phyloP scores from a whole-genome alignment of 306 rosid species.

The Fagus crenata region DNA sequence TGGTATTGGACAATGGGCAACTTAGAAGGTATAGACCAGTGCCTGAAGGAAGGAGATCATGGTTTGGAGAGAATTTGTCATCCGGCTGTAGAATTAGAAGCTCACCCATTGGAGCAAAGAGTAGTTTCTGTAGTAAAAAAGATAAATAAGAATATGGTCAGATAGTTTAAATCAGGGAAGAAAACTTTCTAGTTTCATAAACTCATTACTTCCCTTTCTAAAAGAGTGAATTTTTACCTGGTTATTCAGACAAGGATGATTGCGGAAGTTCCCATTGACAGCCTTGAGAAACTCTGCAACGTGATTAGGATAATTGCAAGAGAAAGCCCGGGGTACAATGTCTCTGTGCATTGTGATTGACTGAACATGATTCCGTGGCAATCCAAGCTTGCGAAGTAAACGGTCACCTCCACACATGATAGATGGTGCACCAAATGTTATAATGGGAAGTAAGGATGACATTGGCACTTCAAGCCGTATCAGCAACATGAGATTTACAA shows the following conservation, averaged over 20 bases:
- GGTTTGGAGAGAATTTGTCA: constrained; percentile 81
- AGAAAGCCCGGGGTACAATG: constrained; percentile 93
- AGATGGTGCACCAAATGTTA: constrained; percentile 91
- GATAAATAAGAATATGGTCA: constrained; percentile 18
- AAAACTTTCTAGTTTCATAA: background rate
- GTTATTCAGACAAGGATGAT: constrained; percentile 80
- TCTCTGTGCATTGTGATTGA: constrained; percentile 87
- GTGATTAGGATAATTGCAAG: constrained; percentile 87
- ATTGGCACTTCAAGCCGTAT: constrained; percentile 67
- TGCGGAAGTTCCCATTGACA: constrained; percentile 72
- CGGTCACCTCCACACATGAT: constrained; percentile 91
- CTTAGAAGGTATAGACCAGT: constrained; percentile 72
- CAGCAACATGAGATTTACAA: constrained; percentile 85
- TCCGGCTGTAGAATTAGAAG: constrained; percentile 89
- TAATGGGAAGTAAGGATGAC: constrained; percentile 83
- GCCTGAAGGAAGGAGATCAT: constrained; percentile 82
- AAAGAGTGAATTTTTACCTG: constrained; percentile 49
- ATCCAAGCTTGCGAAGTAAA: constrained; percentile 68
- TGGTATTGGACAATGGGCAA: constrained; percentile 47
- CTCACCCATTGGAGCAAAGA: constrained; percentile 89
- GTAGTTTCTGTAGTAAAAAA: constrained; percentile 52
- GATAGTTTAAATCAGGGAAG: constrained; percentile 12
- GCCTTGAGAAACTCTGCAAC: constrained; percentile 86
- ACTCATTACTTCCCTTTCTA: background rate
- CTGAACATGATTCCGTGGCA: constrained; percentile 75